Base-by-base conservation (phyloP, 768 basidiomycete species). In the Boletus vermiculosoides region DNA sequence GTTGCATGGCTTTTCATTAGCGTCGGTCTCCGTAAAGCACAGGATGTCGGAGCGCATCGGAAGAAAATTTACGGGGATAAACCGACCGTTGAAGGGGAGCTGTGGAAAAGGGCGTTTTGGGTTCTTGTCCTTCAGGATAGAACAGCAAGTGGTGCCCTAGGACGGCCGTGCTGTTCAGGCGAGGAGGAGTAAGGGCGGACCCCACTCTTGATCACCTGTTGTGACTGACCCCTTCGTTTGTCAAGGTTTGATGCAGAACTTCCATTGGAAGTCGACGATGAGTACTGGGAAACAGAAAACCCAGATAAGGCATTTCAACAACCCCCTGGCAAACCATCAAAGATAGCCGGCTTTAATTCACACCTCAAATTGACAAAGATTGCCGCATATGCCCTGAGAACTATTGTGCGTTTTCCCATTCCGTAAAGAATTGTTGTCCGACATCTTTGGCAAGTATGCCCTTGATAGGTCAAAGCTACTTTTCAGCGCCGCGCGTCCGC, bases 61-160 rank as follows among this genome's bases (percentile, higher is more conserved):
- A 84, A 77, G 65, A 83, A 78, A 61, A 76, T 80, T 1, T 88
- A 88, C 55, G 73, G 74, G 4, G 63, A 66, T 7, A 71, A 70
- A 58, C 75, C 80, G 8, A 78, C 73, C 63, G 60, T 79, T 51
- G 84, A 88, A 42, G 80, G 83, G 37, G 89, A 92, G 60, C 75
- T 88, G 16, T 90, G 87, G 83, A 91, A 88, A 67, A 82, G 92
- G 28, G 85, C 84, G 0, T 90, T 92, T 66, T 91, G 88, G 88
- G 81, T 78, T 59, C 77, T 90, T 6, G 76, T 86, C 13, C 74
- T 80, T 7, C 78, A 83, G 50, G 88, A 90, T 60, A 81, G 85
- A 39, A 67, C 84, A 34, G 76, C 76, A 20, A 82, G 82, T 46
- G 78, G 78, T 36, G 68, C 70, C 28, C 68, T 86, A 39, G 88